Conservation (phyloP, 139 green algal species). For the Edaphochlamys debaryana region DNA sequence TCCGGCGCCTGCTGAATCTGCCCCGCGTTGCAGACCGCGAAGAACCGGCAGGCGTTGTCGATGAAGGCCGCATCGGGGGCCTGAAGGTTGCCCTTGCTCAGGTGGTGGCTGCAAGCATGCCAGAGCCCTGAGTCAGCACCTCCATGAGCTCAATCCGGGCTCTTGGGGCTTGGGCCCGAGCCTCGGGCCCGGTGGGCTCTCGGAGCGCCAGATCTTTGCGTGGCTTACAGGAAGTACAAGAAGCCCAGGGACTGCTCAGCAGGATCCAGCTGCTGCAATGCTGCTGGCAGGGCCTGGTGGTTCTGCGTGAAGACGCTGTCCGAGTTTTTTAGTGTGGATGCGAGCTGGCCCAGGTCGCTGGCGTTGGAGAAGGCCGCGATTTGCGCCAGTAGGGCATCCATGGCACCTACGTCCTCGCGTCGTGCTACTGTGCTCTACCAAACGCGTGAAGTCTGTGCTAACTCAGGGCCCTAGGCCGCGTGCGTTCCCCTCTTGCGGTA, state of each 20-base stretch:
- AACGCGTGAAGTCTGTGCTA: too few species aligned
- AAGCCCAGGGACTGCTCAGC: conserved; percentile 72
- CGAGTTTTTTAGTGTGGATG: conserved; percentile 21
- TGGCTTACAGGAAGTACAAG: conserved; percentile 73
- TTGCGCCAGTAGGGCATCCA: conserved; percentile 43
- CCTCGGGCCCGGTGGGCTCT: too few species aligned
- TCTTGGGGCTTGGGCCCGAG: too few species aligned
- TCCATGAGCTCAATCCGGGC: too few species aligned
- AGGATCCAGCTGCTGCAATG: conserved; percentile 55
- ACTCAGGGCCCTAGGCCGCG: too few species aligned
- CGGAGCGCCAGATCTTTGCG: conserved; percentile 10
- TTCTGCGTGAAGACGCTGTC: conserved; percentile 21
- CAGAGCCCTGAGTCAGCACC: too few species aligned
- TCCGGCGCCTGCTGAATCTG: conserved; percentile 72
- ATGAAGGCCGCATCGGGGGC: conserved; percentile 52
- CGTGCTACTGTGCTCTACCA: too few species aligned
- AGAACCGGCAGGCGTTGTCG: conserved; percentile 54
- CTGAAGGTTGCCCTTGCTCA: conserved; percentile 17
- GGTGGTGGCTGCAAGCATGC: not conserved
- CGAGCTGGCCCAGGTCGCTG: conserved; percentile 33
- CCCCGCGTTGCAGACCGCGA: conserved; percentile 53
- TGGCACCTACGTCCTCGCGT: too few species aligned
- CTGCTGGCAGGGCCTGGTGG: conserved; percentile 37
- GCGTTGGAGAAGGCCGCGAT: conserved; percentile 29
- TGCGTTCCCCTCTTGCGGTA: too few species aligned